Evolutionary conservation across 2,329 filamentous ascomycete species (phyloP).

Genomic region (Penicillium hordei): DNA sequence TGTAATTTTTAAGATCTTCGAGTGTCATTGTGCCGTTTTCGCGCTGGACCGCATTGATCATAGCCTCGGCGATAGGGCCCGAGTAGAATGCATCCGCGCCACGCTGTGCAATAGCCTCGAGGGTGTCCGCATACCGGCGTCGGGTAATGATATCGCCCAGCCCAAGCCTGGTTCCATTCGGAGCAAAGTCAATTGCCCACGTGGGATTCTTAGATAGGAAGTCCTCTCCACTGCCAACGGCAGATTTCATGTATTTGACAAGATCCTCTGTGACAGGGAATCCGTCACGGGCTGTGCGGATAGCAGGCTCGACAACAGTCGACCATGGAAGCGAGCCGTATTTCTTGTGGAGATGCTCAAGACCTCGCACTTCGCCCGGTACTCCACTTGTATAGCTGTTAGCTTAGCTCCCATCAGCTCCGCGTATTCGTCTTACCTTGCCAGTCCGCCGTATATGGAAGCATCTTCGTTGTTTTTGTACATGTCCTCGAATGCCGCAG

Average conservation of each 20-base stretch:
- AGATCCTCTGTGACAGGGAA: slow-evolving; percentile 74
- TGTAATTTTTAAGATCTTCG: slow-evolving; percentile 73
- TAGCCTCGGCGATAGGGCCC: slow-evolving; percentile 70
- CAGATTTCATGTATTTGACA: slow-evolving; percentile 67
- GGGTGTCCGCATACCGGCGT: slow-evolving; percentile 74
- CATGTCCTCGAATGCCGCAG: slow-evolving; percentile 80
- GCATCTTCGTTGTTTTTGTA: slow-evolving; percentile 67
- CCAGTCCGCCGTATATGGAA: slow-evolving; percentile 71
- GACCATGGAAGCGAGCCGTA: slow-evolving; percentile 67
- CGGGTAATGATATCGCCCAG: slow-evolving; percentile 78
- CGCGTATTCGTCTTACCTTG: slow-evolving; percentile 45
- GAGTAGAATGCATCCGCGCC: slow-evolving; percentile 74
- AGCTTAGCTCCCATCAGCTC: neutral
- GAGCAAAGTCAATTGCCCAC: slow-evolving; percentile 88
- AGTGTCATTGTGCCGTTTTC: slow-evolving; percentile 83
- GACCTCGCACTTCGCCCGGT: slow-evolving; percentile 65
- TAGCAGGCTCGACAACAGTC: slow-evolving; percentile 70
- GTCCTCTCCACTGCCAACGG: slow-evolving; percentile 51
- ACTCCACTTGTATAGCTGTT: slow-evolving; percentile 47
- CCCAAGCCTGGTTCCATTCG: slow-evolving; percentile 69
- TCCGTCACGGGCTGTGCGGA: slow-evolving; percentile 69
- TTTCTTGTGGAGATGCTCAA: slow-evolving; percentile 71
- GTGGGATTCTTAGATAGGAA: slow-evolving; percentile 73
- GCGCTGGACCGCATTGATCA: slow-evolving; percentile 66
- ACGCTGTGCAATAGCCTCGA: slow-evolving; percentile 71